These are phyloP conservation scores for Entomortierella chlamydospora DNA, from an alignment of 192 early-diverging fungal genomes.

Conservation along the genomic window DNA sequence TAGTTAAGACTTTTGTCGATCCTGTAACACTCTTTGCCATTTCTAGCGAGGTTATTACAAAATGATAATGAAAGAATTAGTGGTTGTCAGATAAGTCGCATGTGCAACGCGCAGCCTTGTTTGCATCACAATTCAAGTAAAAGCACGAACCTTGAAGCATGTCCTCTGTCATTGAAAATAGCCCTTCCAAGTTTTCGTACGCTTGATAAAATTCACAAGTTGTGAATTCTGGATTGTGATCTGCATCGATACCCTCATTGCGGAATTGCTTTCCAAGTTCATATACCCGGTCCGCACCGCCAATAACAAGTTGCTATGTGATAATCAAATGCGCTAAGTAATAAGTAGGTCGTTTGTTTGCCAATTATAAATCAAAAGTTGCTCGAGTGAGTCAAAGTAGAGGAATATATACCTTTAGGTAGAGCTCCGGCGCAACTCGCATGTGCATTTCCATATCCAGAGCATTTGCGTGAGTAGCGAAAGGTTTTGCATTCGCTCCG, in stretches of 20 bases:
- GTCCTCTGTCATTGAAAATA: conserved; percentile 78
- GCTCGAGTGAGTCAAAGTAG: not conserved
- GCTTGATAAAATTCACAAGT: conserved; percentile 92
- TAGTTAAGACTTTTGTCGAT: conserved; percentile 14
- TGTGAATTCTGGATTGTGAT: conserved; percentile 93
- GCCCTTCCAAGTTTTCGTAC: conserved; percentile 74
- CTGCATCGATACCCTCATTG: conserved; percentile 90
- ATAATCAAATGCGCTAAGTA: conserved; percentile 2
- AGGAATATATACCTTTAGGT: conserved; percentile 69
- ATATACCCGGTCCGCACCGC: conserved; percentile 85
- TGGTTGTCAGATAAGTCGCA: too few relatives aligned
- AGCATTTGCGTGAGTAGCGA: conserved; percentile 74
- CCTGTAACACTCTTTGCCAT: conserved; percentile 52
- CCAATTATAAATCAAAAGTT: not conserved
- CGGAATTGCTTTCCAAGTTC: conserved; percentile 93
- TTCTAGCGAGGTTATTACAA: conserved; percentile 21
- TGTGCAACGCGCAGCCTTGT: too few relatives aligned
- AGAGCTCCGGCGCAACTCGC: conserved; percentile 88
- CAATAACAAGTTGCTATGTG: conserved; percentile 82
- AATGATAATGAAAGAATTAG: not conserved
- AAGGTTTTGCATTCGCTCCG: conserved; percentile 87
- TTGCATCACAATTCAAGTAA: too few relatives aligned
- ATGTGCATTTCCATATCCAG: conserved; percentile 77
- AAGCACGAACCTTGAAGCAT: conserved; percentile 62
- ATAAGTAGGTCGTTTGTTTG: not conserved